Evolutionary conservation across 257 asterid species (phyloP).

Genomic region (Nicotiana attenuata): DNA sequence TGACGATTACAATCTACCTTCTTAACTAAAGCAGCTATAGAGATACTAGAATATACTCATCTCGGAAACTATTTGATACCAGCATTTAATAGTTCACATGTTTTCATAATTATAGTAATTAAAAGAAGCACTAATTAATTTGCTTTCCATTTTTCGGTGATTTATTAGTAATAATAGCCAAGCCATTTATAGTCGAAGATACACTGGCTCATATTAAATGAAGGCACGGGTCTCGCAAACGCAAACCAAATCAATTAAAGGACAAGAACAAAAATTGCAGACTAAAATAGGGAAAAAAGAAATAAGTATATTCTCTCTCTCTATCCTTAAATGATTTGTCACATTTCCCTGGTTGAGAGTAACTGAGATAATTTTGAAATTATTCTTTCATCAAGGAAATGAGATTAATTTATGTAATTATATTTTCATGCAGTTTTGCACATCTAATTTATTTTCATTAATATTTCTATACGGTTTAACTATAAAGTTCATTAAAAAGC

Average conservation of each 20-base stretch:
- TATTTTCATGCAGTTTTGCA: neutral
- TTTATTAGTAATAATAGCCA: neutral
- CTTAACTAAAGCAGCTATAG: neutral
- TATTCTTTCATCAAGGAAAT: neutral
- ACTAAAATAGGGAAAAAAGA: neutral
- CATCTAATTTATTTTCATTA: too few relatives aligned
- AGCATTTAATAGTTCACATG: neutral
- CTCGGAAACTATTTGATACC: neutral
- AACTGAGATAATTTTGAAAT: neutral
- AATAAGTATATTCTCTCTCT: neutral
- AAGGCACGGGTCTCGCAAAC: slow-evolving; percentile 1
- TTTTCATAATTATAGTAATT: neutral
- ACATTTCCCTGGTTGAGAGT: neutral
- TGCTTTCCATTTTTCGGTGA: neutral
- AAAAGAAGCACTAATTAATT: neutral
- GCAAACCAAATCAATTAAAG: neutral
- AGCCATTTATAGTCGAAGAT: neutral
- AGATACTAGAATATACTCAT: neutral
- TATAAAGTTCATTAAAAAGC: too few relatives aligned
- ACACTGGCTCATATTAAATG: neutral
- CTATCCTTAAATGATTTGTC: neutral
- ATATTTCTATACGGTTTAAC: neutral
- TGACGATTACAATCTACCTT: neutral
- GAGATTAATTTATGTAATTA: too few relatives aligned
- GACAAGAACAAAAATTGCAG: neutral